Evolutionary conservation across 1,284 basidiomycete genomes (phyloP).

Genomic region (Pseudomicrostroma phylloplanum): DNA sequence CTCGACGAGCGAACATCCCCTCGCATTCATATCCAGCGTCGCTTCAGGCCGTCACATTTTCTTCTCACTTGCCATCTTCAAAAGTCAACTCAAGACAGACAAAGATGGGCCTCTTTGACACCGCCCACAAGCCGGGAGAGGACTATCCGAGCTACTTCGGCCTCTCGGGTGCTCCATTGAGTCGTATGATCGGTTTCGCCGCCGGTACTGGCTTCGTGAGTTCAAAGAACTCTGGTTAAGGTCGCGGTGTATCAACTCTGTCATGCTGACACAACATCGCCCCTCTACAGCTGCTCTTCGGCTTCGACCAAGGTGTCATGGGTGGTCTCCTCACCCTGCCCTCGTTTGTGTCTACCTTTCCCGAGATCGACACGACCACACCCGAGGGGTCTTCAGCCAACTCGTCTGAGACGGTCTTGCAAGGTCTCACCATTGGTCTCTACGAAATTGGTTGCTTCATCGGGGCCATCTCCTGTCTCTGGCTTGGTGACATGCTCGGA

Average conservation of each 20-base stretch:
- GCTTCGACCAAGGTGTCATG: constrained; percentile 48
- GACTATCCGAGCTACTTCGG: constrained; percentile 27
- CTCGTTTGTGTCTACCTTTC: constrained; percentile 32
- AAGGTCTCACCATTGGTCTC: constrained; percentile 45
- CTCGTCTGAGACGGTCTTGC: constrained; percentile 18
- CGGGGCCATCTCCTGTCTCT: constrained; percentile 42
- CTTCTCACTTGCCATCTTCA: too few relatives aligned
- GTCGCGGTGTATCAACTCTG: neutral
- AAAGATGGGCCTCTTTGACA: too few relatives aligned
- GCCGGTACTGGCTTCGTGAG: constrained; percentile 42
- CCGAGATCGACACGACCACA: constrained; percentile 31
- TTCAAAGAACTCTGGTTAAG: neutral
- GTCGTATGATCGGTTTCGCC: constrained; percentile 38
- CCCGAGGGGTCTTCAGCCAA: constrained; percentile 19
- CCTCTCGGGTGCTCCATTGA: constrained; percentile 29
- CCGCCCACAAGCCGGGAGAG: neutral
- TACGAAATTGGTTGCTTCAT: constrained; percentile 47
- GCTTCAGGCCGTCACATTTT: too few relatives aligned
- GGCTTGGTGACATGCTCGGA: constrained; percentile 42
- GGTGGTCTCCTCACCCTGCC: constrained; percentile 43
- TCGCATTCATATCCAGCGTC: too few relatives aligned
- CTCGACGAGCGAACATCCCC: too few relatives aligned
- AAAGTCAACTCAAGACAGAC: too few relatives aligned
- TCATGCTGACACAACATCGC: too few relatives aligned
- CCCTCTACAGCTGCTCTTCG: constrained; percentile 31